These are phyloP conservation scores for Scleroderma bovista DNA, from an alignment of 768 basidiomycete genomes.

Conservation along the genomic window DNA sequence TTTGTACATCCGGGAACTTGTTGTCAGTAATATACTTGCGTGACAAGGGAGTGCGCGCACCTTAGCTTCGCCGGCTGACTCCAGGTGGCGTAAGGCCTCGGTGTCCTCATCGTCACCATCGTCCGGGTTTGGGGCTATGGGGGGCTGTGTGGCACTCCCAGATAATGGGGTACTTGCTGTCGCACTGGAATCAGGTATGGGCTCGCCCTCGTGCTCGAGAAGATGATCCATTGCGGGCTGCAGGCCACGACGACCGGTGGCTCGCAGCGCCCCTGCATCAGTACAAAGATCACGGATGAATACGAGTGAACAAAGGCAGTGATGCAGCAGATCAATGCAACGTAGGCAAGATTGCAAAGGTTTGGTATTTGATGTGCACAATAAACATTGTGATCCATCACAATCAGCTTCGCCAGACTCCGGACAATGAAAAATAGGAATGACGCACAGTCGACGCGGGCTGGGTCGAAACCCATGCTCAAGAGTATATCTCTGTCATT, in stretches of 20 bases:
- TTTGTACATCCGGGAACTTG: neutral
- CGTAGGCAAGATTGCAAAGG: neutral
- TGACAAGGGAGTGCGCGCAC: constrained; percentile 28
- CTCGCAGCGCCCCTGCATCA: constrained; percentile 78
- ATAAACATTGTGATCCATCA: constrained; percentile 7
- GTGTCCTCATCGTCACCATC: constrained; percentile 73
- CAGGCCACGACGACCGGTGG: constrained; percentile 76
- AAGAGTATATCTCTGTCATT: constrained; percentile 70
- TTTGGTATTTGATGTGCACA: neutral
- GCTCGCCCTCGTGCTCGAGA: constrained; percentile 70
- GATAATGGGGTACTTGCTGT: constrained; percentile 29
- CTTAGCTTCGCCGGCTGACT: constrained; percentile 53
- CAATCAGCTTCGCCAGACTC: neutral
- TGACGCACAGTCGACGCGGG: constrained; percentile 80
- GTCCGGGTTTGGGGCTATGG: constrained; percentile 42
- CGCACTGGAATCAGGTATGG: constrained; percentile 57
- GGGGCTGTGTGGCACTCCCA: constrained; percentile 16
- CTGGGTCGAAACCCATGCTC: constrained; percentile 82
- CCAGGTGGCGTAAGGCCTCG: constrained; percentile 41
- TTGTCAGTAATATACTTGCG: neutral
- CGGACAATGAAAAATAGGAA: constrained; percentile 5
- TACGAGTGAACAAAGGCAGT: neutral
- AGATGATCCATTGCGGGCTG: constrained; percentile 92
- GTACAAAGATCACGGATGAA: neutral
- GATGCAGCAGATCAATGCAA: neutral